Base-by-base conservation (phyloP, 2,329 filamentous ascomycete species). In the Colletotrichum sp. region DNA sequence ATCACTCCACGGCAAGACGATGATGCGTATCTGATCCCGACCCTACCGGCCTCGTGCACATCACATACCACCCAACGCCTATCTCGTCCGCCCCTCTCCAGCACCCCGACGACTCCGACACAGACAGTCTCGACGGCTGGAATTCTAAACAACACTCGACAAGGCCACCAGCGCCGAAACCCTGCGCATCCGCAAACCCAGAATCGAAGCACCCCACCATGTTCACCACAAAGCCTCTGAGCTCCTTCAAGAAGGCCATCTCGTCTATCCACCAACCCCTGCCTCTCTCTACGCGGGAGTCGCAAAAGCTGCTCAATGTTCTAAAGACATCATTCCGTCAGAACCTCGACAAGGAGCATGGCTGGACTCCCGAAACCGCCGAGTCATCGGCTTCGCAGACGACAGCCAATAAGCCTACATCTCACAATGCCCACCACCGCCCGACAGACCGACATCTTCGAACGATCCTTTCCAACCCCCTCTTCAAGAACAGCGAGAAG, bases 261-360 rank as follows among this genome's bases (percentile, higher is more conserved):
- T 84, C 85, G 9, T 82, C 83, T 60, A 85, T 89, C 64, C 89
- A 92, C 80, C 89, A 91, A 64, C 90, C 90, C 8, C 82, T 89
- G 3, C 87, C 89, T 2, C 83, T 92, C 52, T 89, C 85, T 60
- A 83, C 84, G 59, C 85, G 86, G 71, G 89, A 91, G 72, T 89
- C 89, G 30, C 87, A 90, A 76, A 88, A 89, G 79, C 87, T 92
- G 10, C 89, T 92, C 77, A 86, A 91, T 70, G 86, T 87, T 39
- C 86, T 92, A 68, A 92, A 91, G 67, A 83, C 85, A 8, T 92
- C 90, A 4, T 92, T 92, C 80, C 88, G 90, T 68, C 87, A 87
- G 71, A 88, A 91, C 34, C 88, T 92, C n/a, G 90, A 92, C 79
- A 86, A 84, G 59, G 90, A 92, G 80, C 89, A 92, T 79, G 90